Conservation (phyloP, 768 basidiomycete genomes). For the Phlebiopsis flavidoalba region DNA sequence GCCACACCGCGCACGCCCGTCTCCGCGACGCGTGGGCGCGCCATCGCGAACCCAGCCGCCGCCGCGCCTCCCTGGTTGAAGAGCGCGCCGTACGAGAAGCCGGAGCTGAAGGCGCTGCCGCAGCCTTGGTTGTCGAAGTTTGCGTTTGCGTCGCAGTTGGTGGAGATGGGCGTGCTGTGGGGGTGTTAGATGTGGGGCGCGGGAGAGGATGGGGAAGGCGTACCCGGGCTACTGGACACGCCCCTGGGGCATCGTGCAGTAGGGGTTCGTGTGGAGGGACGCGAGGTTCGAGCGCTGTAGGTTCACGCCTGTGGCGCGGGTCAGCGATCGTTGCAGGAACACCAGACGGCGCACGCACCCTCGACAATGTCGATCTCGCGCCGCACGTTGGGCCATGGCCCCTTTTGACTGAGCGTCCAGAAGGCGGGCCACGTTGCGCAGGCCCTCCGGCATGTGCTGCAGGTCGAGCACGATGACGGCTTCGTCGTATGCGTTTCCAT, state of each 20-base stretch:
- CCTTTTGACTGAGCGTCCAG: conserved; percentile 46
- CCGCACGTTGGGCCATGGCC: conserved; percentile 52
- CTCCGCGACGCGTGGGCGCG: conserved; percentile 32
- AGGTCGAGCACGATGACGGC: conserved; percentile 47
- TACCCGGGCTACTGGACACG: conserved; percentile 47
- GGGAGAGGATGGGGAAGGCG: conserved; percentile 2
- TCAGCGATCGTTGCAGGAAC: not conserved
- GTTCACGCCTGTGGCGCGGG: conserved; percentile 41
- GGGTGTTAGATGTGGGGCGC: not conserved
- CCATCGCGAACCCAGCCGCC: conserved; percentile 61
- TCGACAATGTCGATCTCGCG: conserved; percentile 63
- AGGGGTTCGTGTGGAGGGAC: conserved; percentile 49
- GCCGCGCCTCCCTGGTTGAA: conserved; percentile 41
- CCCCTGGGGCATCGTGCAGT: conserved; percentile 38
- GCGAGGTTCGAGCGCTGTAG: conserved; percentile 38
- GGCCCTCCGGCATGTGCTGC: conserved; percentile 55
- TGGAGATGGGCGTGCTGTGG: conserved; percentile 33
- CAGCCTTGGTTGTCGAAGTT: conserved; percentile 64
- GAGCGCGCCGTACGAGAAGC: conserved; percentile 38
- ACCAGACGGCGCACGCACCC: conserved; percentile 26
- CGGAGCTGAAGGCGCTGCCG: conserved; percentile 38
- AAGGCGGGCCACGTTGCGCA: conserved; percentile 62
- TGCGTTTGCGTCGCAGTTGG: conserved; percentile 42
- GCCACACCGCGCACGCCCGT: conserved; percentile 57
- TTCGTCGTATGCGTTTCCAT: conserved; percentile 36